Evolutionary conservation across 2,329 filamentous ascomycete species (phyloP).

Genomic region (Septoria linicola): DNA sequence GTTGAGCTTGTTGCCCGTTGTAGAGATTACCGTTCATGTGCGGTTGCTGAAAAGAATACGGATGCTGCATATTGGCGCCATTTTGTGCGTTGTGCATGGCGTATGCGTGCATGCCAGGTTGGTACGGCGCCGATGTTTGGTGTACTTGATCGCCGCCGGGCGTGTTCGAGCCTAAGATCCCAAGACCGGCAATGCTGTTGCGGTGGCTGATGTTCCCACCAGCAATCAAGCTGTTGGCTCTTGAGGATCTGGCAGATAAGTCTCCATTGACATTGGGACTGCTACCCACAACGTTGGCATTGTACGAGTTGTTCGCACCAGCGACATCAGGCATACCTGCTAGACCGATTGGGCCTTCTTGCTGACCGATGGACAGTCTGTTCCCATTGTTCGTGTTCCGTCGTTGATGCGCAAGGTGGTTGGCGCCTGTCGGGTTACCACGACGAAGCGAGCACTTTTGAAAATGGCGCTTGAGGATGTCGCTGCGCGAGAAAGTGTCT

Average conservation of each 20-base stretch:
- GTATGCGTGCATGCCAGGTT: conserved; percentile 36
- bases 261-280: conserved; percentile 41
- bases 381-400: conserved; percentile 50
- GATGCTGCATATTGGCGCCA: conserved; percentile 32
- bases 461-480: conserved; percentile 98
- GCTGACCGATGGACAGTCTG: conserved; percentile 39
- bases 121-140: conserved; percentile 32
- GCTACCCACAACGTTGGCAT: conserved; percentile 33
- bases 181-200: conserved; percentile 36
- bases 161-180: conserved; percentile 35
- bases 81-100: conserved; percentile 36
- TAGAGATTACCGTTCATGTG: conserved; percentile 36
- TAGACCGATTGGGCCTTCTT: conserved; percentile 39
- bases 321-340: conserved; percentile 38
- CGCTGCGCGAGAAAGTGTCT: conserved; percentile 95
- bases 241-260: conserved; percentile 49
- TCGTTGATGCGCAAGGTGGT: conserved; percentile 75
- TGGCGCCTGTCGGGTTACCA: conserved; percentile 92
- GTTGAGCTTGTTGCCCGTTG: conserved; percentile 29
- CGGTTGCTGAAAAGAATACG: conserved; percentile 33
- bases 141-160: conserved; percentile 32
- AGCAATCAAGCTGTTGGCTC: conserved; percentile 51
- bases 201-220: conserved; percentile 39
- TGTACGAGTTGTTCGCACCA: conserved; percentile 31
- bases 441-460: conserved; percentile 97